Evolutionary conservation across 2,329 filamentous ascomycete species (phyloP), one percentile per base, ranked within the genome.

Genomic region (Pestalotiopsis sp.): DNA sequence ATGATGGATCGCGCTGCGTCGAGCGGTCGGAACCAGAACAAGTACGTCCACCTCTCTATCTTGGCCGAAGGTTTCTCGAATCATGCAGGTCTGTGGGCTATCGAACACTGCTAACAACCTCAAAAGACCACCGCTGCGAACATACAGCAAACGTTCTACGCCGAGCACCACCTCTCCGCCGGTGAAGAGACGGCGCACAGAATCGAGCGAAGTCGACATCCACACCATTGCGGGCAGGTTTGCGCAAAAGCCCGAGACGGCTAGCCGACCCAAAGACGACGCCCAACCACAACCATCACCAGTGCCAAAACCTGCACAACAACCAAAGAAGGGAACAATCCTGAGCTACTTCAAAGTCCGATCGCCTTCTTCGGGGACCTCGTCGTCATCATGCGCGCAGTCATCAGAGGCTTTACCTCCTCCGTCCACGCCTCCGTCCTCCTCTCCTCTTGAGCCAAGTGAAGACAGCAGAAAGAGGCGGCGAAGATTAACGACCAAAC

Each of bases 71-170:
- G 25, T 13, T 36, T 11, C 9, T 3, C 20, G 45, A n/a, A 17
- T n/a, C 17, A 52, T 9, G 17, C 45, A 52, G 11, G 45, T 20
- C n/a, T 23, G 45, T 23, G 3, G 31, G 14, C 20, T 52, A 20
- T 52, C 12, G 14, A 12, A 36, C 31, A 62, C 27, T 60, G 27
- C 27, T 60, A 36, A 62, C 59, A 17, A 17, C 17, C 17, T 49
- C 61, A 52, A 5, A 36, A 64, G 61, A 39, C 61, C 61, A 13
- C 23, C 60, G 5, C 68, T 81, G 31, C 79, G 80, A 68, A 82
- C 80, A 3, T 82, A 82, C 41, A 75, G 80, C 64, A 79, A 79
- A 60, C 79, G 78, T 25, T 66, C 75, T 39, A 66, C 63, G 6
- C 73, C 74, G n/a, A 68, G 73, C n/a, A 67, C 72, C 7, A n/a